A percentile compares a stretch with the other conserved stretches of the same genome.
These are phyloP conservation scores for Exserohilum rostratum DNA, from an alignment of 2,329 filamentous ascomycete genomes.

Conservation along the genomic window DNA sequence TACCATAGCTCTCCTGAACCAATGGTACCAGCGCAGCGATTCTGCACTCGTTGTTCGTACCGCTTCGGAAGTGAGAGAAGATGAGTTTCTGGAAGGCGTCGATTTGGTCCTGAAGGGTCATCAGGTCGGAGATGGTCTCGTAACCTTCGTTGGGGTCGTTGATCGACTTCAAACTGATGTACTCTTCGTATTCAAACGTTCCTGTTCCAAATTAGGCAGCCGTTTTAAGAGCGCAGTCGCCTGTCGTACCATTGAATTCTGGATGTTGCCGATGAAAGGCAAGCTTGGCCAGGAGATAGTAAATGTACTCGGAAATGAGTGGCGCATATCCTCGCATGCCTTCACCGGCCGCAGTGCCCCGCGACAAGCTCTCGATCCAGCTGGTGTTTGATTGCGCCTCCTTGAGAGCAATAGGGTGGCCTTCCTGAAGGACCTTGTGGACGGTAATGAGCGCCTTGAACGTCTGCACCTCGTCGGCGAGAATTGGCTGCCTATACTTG, in stretches of 20 bases:
- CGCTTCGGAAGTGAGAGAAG: conserved; percentile 92
- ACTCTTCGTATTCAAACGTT: conserved; percentile 98
- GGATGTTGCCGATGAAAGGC: conserved; percentile 96
- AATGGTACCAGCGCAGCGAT: conserved; percentile 92
- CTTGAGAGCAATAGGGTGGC: conserved; percentile 83
- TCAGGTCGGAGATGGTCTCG: conserved; percentile 95
- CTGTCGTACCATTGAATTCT: conserved; percentile 82
- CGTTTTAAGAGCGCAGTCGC: neutral
- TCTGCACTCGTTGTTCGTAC: conserved; percentile 93
- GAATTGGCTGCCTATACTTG: conserved; percentile 81
- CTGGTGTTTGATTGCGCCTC: conserved; percentile 87
- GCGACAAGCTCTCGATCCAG: conserved; percentile 92
- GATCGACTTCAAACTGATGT: conserved; percentile 96
- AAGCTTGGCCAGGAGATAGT: conserved; percentile 91
- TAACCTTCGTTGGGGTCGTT: conserved; percentile 98
- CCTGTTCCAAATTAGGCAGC: conserved; percentile 49
- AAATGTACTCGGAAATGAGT: conserved; percentile 95
- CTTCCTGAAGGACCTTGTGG: conserved; percentile 97
- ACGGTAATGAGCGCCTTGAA: conserved; percentile 98
- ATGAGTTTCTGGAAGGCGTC: conserved; percentile 98
- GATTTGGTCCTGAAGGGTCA: conserved; percentile 97
- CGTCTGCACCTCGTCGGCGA: conserved; percentile 97
- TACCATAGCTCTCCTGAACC: conserved; percentile 97
- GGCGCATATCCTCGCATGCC: conserved; percentile 87
- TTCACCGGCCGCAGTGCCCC: conserved; percentile 77